Evolutionary conservation across 2,329 filamentous ascomycete genomes (phyloP).

Genomic region (Aureobasidium leucospermi): DNA sequence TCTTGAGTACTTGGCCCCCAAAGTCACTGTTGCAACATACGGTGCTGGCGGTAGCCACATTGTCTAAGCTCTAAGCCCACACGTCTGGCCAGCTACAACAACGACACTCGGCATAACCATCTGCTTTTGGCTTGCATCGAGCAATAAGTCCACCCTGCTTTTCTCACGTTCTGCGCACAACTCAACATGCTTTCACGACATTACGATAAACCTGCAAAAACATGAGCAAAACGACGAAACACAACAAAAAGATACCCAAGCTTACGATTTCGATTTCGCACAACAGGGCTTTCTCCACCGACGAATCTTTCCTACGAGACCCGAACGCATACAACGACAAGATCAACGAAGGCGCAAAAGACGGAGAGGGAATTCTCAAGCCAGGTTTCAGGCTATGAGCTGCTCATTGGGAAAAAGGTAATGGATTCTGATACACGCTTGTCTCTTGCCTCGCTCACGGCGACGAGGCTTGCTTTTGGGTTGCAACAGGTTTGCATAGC

Average conservation of each 20-base stretch:
- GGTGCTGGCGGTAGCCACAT: neutral
- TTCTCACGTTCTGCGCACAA: neutral
- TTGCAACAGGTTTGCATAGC: neutral
- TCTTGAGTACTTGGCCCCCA: constrained; percentile 6
- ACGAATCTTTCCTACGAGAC: constrained; percentile 47
- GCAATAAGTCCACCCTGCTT: constrained; percentile 7
- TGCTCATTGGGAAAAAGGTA: neutral
- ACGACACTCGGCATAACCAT: neutral
- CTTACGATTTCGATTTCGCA: constrained; percentile 13
- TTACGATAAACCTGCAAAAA: constrained; percentile 1
- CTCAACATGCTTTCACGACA: neutral
- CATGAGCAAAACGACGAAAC: constrained; percentile 9
- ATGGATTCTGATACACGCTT: neutral
- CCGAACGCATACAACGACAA: constrained; percentile 32
- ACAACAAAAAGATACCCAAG: constrained; percentile 1
- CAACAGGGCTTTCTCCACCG: constrained; percentile 47
- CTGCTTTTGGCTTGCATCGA: constrained; percentile 7
- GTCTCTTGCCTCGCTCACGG: neutral
- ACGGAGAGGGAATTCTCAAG: constrained; percentile 13
- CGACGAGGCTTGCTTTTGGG: neutral
- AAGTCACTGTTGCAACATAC: neutral
- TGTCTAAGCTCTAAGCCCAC: constrained; percentile 9
- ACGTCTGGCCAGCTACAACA: neutral
- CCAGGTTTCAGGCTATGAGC: constrained; percentile 7
- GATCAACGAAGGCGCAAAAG: constrained; percentile 14